Evolutionary conservation across 805 yeast species (phyloP).

Genomic region (Lipomyces sp.): DNA sequence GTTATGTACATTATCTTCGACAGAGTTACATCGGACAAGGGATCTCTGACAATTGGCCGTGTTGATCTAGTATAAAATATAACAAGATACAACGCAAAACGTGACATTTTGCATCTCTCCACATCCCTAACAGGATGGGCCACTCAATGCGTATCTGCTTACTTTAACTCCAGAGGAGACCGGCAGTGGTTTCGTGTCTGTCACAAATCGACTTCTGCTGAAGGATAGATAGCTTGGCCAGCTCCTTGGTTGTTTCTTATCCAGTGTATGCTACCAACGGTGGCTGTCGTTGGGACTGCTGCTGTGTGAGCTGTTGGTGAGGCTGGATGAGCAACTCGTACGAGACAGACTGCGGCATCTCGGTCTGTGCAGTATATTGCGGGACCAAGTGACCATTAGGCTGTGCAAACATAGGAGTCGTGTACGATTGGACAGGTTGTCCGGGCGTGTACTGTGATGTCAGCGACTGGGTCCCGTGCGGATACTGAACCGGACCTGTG

Average conservation of each 20-base stretch:
- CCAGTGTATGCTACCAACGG: not conserved
- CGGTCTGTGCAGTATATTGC: not conserved
- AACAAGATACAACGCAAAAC: not conserved
- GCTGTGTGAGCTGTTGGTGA: slow-evolving; percentile 20
- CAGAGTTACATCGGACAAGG: not conserved
- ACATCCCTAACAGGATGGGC: too few relatives aligned
- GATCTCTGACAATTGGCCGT: not conserved
- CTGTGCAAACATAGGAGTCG: slow-evolving; percentile 5
- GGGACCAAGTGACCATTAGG: not conserved
- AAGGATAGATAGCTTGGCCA: too few relatives aligned
- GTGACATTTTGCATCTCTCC: too few relatives aligned
- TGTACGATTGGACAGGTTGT: slow-evolving; percentile 20
- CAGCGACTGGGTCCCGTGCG: slow-evolving; percentile 2
- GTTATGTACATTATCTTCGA: not conserved
- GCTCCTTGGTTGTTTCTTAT: not conserved
- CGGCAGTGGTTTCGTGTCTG: not conserved
- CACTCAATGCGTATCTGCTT: too few relatives aligned
- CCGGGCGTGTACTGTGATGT: slow-evolving; percentile 27
- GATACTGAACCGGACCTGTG: not conserved
- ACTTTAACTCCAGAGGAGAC: not conserved
- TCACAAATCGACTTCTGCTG: not conserved
- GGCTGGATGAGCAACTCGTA: slow-evolving; percentile 3
- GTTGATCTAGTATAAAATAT: not conserved
- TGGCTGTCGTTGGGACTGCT: slow-evolving; percentile 25
- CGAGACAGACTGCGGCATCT: not conserved